These are phyloP conservation scores for Tetraselmis striata DNA, from an alignment of 139 green algal genomes.

Conservation along the genomic window DNA sequence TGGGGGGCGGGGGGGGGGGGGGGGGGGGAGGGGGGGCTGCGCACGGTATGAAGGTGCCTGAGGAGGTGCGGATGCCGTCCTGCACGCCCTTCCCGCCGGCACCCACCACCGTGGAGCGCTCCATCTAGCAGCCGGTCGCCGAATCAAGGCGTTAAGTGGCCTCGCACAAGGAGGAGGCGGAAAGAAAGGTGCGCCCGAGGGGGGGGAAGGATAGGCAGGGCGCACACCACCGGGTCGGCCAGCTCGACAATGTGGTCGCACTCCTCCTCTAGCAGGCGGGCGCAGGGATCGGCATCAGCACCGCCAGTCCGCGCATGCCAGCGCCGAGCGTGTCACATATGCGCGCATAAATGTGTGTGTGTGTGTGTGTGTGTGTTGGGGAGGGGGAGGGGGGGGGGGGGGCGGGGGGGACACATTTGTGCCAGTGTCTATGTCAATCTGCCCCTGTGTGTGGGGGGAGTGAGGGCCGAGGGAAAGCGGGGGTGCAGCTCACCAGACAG, in stretches of 20 bases:
- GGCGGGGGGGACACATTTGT: no score
- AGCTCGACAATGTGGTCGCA: constrained; percentile 56
- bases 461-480: no score
- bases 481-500: constrained; percentile 44
- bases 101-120: constrained; percentile 68
- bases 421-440: no score
- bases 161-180: not conserved
- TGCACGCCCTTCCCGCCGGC: not conserved
- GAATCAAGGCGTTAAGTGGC: not conserved
- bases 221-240: constrained; percentile 23
- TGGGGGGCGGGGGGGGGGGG: not conserved
- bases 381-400: no score
- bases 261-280: no score
- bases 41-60: not conserved
- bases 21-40: not conserved
- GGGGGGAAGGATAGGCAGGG: not conserved
- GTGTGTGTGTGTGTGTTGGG: no score
- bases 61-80: not conserved
- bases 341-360: no score
- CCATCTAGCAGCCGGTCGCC: constrained; percentile 47
- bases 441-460: no score
- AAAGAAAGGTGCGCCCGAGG: not conserved
- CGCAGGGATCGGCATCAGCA: no score
- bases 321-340: no score
- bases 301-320: no score